phyloP scores from a whole-genome alignment of 2,329 filamentous ascomycete genomes.

The Juglanconis sp. region DNA sequence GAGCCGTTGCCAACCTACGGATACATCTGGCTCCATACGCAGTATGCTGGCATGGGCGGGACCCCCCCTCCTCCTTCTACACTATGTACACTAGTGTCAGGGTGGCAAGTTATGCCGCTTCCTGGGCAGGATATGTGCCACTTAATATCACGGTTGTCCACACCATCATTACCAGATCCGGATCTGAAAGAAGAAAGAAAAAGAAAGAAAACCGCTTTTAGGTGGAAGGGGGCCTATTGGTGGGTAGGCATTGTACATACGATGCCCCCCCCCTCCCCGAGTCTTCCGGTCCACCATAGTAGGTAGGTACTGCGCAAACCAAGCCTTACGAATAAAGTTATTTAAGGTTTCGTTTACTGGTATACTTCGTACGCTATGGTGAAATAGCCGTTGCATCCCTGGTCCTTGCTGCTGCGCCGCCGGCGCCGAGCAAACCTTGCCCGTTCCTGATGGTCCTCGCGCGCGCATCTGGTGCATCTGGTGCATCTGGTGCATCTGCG shows the following conservation, averaged over 20 bases:
- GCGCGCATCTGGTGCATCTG: neutral
- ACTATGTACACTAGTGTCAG: neutral
- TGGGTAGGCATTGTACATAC: too few species aligned
- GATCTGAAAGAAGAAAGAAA: too few species aligned
- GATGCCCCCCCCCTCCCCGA: too few species aligned
- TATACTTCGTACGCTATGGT: neutral
- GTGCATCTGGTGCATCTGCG: neutral
- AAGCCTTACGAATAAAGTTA: too few species aligned
- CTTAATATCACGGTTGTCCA: slow-evolving; percentile 13
- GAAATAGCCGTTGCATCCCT: neutral
- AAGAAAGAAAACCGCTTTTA: too few species aligned
- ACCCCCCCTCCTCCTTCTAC: too few species aligned
- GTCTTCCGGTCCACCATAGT: too few species aligned
- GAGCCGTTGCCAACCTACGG: neutral
- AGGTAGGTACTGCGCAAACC: too few species aligned
- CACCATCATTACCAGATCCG: neutral
- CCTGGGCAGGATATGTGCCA: slow-evolving; percentile 5
- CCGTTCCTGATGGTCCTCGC: slow-evolving; percentile 2
- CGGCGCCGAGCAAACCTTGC: slow-evolving; percentile 2
- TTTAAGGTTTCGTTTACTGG: too few species aligned
- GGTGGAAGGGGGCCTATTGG: too few species aligned
- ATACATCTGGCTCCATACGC: neutral
- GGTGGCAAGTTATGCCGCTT: neutral
- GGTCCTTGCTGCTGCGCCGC: neutral
- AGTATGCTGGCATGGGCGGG: neutral